These are phyloP conservation scores for Chenopodium quinoa DNA, from an alignment of 148 eudicot genomes.

Conservation along the genomic window DNA sequence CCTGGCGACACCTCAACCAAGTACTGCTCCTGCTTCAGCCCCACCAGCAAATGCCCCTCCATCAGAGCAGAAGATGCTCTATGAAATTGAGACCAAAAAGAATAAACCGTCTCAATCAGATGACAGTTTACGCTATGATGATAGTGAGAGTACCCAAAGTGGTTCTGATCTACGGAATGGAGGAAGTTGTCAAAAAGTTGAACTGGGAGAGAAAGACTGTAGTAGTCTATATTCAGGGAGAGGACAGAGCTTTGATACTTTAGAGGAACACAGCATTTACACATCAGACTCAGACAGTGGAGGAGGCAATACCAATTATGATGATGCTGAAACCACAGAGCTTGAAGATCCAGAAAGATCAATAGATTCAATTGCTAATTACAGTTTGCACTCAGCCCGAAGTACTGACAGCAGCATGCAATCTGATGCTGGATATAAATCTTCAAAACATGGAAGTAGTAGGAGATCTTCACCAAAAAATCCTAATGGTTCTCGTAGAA, in stretches of 20 bases:
- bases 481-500: slow-evolving; percentile 25
- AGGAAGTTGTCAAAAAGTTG: slow-evolving; percentile 10
- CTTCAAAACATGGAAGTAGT: slow-evolving; percentile 29
- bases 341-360: slow-evolving; percentile 21
- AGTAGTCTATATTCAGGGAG: slow-evolving; percentile 21
- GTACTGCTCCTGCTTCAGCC: slow-evolving; percentile 20
- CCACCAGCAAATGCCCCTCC: slow-evolving; percentile 28
- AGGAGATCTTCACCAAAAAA: slow-evolving; percentile 23
- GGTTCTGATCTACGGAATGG: slow-evolving; percentile 17
- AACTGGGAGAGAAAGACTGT: slow-evolving; percentile 1
- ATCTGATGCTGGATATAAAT: slow-evolving; percentile 21
- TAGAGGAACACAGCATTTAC: slow-evolving; percentile 30
- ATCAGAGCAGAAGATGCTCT: slow-evolving; percentile 39
- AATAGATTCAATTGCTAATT: slow-evolving; percentile 1
- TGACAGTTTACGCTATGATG: slow-evolving; percentile 17
- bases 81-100: slow-evolving; percentile 20
- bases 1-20: slow-evolving; percentile 41
- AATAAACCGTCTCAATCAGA: slow-evolving; percentile 18
- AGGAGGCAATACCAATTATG: slow-evolving; percentile 19
- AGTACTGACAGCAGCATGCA: slow-evolving; percentile 26
- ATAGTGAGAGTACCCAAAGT: slow-evolving; percentile 23
- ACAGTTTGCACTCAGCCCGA: slow-evolving; percentile 11
- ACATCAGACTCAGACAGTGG: slow-evolving; percentile 26
- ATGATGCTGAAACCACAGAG: slow-evolving; percentile 23
- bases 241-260: slow-evolving; percentile 21